Evolutionary conservation across 345 rosid genomes (phyloP).

Genomic region (Eutrema yunnanense): DNA sequence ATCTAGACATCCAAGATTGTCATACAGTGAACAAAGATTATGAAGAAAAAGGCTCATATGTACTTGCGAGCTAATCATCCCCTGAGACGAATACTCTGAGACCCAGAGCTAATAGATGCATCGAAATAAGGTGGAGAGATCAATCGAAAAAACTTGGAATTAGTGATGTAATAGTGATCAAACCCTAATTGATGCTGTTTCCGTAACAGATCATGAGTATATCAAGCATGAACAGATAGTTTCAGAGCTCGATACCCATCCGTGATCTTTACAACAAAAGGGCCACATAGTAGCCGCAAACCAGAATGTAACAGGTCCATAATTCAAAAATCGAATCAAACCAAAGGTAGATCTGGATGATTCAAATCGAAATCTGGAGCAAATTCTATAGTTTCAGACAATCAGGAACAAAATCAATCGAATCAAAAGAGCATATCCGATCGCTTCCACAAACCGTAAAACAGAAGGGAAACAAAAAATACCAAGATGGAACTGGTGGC

Average conservation of each 20-base stretch:
- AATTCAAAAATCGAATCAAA: slow-evolving; percentile 2
- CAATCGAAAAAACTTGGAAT: slow-evolving; percentile 5
- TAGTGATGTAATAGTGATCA: slow-evolving; percentile 7
- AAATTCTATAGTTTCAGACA: background rate
- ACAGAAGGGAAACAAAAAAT: background rate
- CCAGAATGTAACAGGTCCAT: background rate
- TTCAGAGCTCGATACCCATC: slow-evolving; percentile 6
- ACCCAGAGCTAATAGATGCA: background rate
- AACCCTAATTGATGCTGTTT: background rate
- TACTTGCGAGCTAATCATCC: background rate
- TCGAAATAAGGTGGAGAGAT: background rate
- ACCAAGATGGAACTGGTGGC: slow-evolving; percentile 94
- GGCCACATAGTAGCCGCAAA: background rate
- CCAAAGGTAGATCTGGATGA: slow-evolving; percentile 1
- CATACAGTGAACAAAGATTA: background rate
- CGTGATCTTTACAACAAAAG: background rate
- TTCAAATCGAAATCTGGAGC: slow-evolving; percentile 8
- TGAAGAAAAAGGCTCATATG: background rate
- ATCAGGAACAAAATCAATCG: background rate
- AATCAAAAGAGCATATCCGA: background rate
- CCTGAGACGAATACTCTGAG: background rate
- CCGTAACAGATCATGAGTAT: background rate
- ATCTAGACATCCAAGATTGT: background rate
- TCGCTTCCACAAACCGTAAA: slow-evolving; percentile 8
- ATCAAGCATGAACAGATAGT: slow-evolving; percentile 7